Base-by-base conservation (phyloP, 345 rosid genomes). In the Bruguiera parviflora region DNA sequence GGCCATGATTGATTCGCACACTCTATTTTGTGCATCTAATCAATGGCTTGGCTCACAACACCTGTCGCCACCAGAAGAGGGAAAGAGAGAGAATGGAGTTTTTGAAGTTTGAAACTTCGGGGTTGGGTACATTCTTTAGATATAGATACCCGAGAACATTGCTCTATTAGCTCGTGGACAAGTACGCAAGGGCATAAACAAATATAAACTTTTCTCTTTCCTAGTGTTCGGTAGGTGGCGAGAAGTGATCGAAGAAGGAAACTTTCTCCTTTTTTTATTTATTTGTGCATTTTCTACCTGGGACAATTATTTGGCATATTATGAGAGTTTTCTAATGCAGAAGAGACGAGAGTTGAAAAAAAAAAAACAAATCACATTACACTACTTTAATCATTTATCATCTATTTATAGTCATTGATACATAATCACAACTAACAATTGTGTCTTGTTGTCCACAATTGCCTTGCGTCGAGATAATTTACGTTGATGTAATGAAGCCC, bases 1-100 rank as follows among this genome's bases (percentile, higher is more conserved):
- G 76, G 79, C 83, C 64, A 57, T 10, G 71, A 80, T 79, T 58
- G 33, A 43, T 55, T 79, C 73, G 51, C 76, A 46, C 73, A 19
- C 51, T 6, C 25, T 3, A 43, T 15, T 29, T 58, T 24, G 21
- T 49, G n/a, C 27, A 15, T 29, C 6, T 46, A 5, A 72, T 75
- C 60, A 66, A 59, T 53, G 71, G 68, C 28, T 52, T 6, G n/a
- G 21, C 32, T 63, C 27, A 19, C 64, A n/a, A 24, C 76, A 69
- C 57, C 16, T 69, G 49, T 51, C 15, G 21, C 10, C 64, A 56
- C 47, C 49, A n/a, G 55, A 37, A n/a, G 15, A 18, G 22, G 19
- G 18, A 8, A 35, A 25, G 47, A 66, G 55, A 58, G 31, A 35
- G 53, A 10, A 10, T n/a, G 39, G 29, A 16, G 43, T 16, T 53